Base-by-base conservation (phyloP, 805 yeast species). In the Clavispora santaluciae region DNA sequence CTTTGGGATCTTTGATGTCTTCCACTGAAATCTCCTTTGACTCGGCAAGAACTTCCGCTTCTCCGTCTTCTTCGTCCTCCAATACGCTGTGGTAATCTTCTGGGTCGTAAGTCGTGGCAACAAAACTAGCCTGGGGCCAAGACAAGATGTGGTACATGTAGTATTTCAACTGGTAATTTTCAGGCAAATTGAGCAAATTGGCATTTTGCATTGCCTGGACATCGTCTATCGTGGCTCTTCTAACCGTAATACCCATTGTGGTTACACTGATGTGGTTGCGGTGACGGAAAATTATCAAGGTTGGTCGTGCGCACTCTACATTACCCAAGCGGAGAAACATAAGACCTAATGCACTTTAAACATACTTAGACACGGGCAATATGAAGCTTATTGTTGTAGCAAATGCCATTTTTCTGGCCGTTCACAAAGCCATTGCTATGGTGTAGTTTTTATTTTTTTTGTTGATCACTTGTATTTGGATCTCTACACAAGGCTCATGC, bases 71-170 rank as follows among this genome's bases (percentile, higher is more conserved):
- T 18, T 51, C 59, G 12, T 48, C 56, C 16, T 52, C 61, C 29
- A 55, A 48, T 20, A 57, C 63, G 48, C n/a, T 31, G 23, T 31
- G 23, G 16, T 21, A 31, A 12, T 31, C 35, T n/a, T 24, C 25
- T 16, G 31, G 20, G 21, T 78, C 84, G 21, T 82, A 78, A 2
- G 93, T 83, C 1, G 91, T 83, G 13, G 99, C 99, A 26, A 93
- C 98, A 68, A 82, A 93, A 30, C 96, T 86, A 11, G 95, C 95
- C 60, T 91, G 95, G 2, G 99, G 99, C 99, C 99, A 93, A 26
- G 97, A 83, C 38, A 91, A 68, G 7, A 88, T 76, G 64, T 93
- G 99, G 64, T 93, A 93, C 74, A 93, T 76, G 66, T 93, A 93
- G 66, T 89, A 93, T 62, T 90, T 89, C 63, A 90, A 68, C 49